Evolutionary conservation across 1,284 basidiomycete species (phyloP).

Genomic region (Ceratobasidium sp.): DNA sequence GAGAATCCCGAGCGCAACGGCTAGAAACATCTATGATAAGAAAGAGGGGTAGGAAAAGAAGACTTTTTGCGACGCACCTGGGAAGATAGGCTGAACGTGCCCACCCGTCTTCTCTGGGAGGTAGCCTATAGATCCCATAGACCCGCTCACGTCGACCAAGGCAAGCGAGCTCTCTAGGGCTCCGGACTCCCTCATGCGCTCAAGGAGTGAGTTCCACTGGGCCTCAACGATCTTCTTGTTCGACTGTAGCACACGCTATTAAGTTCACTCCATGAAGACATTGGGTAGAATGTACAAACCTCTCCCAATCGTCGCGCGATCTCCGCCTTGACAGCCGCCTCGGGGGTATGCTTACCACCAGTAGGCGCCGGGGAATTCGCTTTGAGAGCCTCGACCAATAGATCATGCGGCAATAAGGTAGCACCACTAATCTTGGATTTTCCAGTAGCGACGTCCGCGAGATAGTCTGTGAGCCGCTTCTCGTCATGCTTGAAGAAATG

Average conservation of each 20-base stretch:
- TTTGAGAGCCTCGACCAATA: slow-evolving; percentile 62
- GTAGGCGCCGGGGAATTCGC: not conserved
- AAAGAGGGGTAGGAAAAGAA: not conserved
- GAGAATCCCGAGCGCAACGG: slow-evolving; percentile 75
- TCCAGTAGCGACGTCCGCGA: slow-evolving; percentile 69
- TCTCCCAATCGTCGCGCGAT: slow-evolving; percentile 42
- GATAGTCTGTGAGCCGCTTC: slow-evolving; percentile 69
- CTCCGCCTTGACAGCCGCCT: slow-evolving; percentile 39
- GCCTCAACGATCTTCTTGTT: slow-evolving; percentile 66
- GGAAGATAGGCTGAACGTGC: slow-evolving; percentile 65
- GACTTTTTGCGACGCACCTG: slow-evolving; percentile 51
- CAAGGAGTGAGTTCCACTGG: slow-evolving; percentile 75
- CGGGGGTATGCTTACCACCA: slow-evolving; percentile 11
- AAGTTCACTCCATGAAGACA: not conserved
- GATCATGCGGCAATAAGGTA: slow-evolving; percentile 71
- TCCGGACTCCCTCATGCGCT: slow-evolving; percentile 67
- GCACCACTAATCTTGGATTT: slow-evolving; percentile 71
- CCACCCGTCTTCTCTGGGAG: not conserved
- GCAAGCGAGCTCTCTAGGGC: slow-evolving; percentile 74
- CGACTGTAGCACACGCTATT: slow-evolving; percentile 32
- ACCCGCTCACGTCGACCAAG: slow-evolving; percentile 80
- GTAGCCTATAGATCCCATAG: slow-evolving; percentile 66
- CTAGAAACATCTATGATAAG: slow-evolving; percentile 48
- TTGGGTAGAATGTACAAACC: slow-evolving; percentile 8
- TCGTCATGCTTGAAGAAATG: slow-evolving; percentile 71